Percentiles rank a stretch among this genome's conserved stretches.
These are phyloP conservation scores for Hericium coralloides DNA, from an alignment of 768 basidiomycete species.

Conservation along the genomic window DNA sequence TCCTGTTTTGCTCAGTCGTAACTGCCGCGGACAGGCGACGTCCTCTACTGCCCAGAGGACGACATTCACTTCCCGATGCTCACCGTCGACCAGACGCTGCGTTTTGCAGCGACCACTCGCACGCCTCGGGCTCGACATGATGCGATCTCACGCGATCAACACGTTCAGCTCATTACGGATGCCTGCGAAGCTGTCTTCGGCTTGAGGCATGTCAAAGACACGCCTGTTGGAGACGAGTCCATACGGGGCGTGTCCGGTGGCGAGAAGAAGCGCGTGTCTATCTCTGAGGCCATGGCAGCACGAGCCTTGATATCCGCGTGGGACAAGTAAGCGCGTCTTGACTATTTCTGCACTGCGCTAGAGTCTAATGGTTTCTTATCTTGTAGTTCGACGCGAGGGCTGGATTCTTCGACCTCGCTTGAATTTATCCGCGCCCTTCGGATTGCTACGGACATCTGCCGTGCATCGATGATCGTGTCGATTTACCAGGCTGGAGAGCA, in stretches of 20 bases:
- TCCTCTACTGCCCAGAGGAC: conserved; percentile 76
- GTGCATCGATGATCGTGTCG: conserved; percentile 57
- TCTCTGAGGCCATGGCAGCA: conserved; percentile 59
- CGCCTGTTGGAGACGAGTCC: conserved; percentile 69
- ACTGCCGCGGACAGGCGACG: conserved; percentile 40
- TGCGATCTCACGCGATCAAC: conserved; percentile 26
- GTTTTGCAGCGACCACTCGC: conserved; percentile 59
- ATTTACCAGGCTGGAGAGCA: conserved; percentile 80
- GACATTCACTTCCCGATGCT: conserved; percentile 83
- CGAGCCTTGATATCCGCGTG: conserved; percentile 57
- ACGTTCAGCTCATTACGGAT: conserved; percentile 37
- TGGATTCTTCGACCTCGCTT: conserved; percentile 48
- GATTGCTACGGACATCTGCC: conserved; percentile 39
- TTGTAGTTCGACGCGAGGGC: conserved; percentile 37
- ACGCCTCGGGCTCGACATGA: conserved; percentile 47
- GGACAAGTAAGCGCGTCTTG: conserved; percentile 52
- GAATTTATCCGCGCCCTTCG: conserved; percentile 53
- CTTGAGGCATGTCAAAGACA: conserved; percentile 43
- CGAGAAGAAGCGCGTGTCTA: conserved; percentile 75
- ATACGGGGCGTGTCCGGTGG: conserved; percentile 72
- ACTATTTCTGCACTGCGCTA: too few relatives aligned
- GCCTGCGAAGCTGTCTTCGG: conserved; percentile 65
- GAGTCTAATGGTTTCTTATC: background rate
- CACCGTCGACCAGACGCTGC: conserved; percentile 69
- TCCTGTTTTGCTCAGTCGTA: background rate